Evolutionary conservation across 345 rosid species (phyloP).

Genomic region (Hypericum perforatum): DNA sequence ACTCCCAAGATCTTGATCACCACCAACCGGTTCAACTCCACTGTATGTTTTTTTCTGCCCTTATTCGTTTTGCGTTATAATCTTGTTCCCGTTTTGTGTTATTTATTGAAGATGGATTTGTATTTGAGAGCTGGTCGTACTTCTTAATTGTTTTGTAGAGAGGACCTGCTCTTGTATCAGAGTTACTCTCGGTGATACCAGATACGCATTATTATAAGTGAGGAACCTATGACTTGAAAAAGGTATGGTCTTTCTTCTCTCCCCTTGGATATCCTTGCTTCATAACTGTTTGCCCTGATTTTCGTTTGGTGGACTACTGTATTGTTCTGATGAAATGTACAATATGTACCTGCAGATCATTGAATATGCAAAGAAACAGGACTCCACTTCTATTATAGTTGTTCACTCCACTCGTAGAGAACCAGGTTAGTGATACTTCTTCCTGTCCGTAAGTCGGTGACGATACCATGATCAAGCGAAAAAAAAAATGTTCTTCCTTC

Average conservation of each 20-base stretch:
- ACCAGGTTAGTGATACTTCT: slow-evolving; percentile 48
- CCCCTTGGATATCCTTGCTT: too few relatives aligned
- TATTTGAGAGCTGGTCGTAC: slow-evolving; percentile 1
- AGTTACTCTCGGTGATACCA: slow-evolving; percentile 70
- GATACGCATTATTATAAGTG: slow-evolving; percentile 67
- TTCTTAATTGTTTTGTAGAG: slow-evolving; percentile 36
- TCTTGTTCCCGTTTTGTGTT: too few relatives aligned
- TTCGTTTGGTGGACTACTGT: too few relatives aligned
- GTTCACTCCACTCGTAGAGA: slow-evolving; percentile 88
- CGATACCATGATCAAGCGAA: too few relatives aligned
- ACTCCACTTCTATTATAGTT: slow-evolving; percentile 66
- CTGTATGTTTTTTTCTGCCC: slow-evolving; percentile 40
- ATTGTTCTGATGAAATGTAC: neutral
- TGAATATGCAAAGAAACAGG: slow-evolving; percentile 75
- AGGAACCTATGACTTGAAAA: slow-evolving; percentile 88
- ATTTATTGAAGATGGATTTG: slow-evolving; percentile 7
- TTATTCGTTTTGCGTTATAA: too few relatives aligned
- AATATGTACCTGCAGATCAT: slow-evolving; percentile 39
- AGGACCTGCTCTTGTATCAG: slow-evolving; percentile 77
- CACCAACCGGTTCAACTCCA: slow-evolving; percentile 81
- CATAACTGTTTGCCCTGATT: too few relatives aligned
- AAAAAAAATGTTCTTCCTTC: too few relatives aligned
- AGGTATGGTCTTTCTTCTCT: slow-evolving; percentile 28
- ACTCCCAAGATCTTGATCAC: slow-evolving; percentile 71
- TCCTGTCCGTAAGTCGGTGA: neutral